Conservation (phyloP, 2,329 filamentous ascomycete species). For the Xylaria sp. region DNA sequence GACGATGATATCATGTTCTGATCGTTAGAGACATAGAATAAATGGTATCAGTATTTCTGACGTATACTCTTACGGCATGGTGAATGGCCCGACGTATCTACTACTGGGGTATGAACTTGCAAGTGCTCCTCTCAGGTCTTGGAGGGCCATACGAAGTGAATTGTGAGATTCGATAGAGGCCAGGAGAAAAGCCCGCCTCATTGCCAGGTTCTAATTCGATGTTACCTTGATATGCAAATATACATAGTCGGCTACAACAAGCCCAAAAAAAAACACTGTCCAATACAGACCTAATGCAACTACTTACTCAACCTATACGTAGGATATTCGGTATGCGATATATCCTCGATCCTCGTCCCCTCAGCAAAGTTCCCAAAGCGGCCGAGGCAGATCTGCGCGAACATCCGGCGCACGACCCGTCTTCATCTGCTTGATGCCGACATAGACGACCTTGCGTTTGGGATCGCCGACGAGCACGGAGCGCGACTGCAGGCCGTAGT, state of each 20-base stretch:
- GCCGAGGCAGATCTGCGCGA: slow-evolving; percentile 62
- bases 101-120: not conserved
- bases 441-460: slow-evolving; percentile 81
- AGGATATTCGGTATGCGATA: not conserved
- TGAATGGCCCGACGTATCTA: not conserved
- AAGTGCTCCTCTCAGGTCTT: not conserved
- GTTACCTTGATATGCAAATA: slow-evolving; percentile 17
- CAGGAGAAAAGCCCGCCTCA: not conserved
- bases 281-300: slow-evolving; percentile 10
- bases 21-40: not conserved
- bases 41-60: not conserved
- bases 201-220: slow-evolving; percentile 5
- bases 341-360: not conserved
- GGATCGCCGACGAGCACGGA: slow-evolving; percentile 78
- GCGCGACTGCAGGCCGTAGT: slow-evolving; percentile 89
- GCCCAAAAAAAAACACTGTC: slow-evolving; percentile 4
- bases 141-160: not conserved
- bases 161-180: not conserved
- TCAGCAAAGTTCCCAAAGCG: slow-evolving; percentile 71
- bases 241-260: slow-evolving; percentile 11
- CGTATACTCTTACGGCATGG: not conserved
- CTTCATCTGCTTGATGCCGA: slow-evolving; percentile 71
- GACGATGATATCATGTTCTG: slow-evolving; percentile 40
- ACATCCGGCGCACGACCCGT: slow-evolving; percentile 43
- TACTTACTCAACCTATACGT: slow-evolving; percentile 2